These are phyloP conservation scores for Closterium sp. DNA, from an alignment of 139 green algal species.

Conservation along the genomic window DNA sequence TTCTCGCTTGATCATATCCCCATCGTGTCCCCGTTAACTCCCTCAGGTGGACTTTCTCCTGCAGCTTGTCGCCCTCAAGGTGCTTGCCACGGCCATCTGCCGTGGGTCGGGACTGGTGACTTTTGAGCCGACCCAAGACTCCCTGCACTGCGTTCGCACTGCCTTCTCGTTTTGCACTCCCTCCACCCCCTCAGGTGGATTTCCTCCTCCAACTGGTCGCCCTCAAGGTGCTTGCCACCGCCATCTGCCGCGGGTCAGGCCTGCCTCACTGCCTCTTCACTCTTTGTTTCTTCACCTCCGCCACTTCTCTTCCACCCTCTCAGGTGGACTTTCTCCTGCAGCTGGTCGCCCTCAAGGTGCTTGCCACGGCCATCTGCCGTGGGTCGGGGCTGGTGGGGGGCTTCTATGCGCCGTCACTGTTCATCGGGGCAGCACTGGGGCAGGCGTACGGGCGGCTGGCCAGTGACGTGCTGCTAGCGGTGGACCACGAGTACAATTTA, in stretches of 20 bases:
- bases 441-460: conserved; percentile 26
- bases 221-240: conserved; percentile 83
- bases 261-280: no score
- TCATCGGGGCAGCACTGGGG: conserved; percentile 79
- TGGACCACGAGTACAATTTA: conserved; percentile 7
- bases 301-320: neutral
- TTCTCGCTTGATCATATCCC: no score
- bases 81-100: conserved; percentile 62
- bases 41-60: no score
- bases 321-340: conserved; percentile 65
- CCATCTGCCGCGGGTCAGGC: conserved; percentile 74
- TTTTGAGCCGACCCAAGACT: no score
- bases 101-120: no score
- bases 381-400: conserved; percentile 83
- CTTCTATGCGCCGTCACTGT: conserved; percentile 91
- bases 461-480: neutral
- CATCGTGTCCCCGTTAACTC: no score
- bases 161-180: no score
- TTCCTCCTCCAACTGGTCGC: conserved; percentile 74
- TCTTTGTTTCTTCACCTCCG: no score
- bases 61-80: no score
- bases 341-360: conserved; percentile 78
- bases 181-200: neutral
- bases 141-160: no score
- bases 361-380: conserved; percentile 77